Base-by-base conservation (phyloP, 2,329 filamentous ascomycete species). In the Aspergillus fijiensis region DNA sequence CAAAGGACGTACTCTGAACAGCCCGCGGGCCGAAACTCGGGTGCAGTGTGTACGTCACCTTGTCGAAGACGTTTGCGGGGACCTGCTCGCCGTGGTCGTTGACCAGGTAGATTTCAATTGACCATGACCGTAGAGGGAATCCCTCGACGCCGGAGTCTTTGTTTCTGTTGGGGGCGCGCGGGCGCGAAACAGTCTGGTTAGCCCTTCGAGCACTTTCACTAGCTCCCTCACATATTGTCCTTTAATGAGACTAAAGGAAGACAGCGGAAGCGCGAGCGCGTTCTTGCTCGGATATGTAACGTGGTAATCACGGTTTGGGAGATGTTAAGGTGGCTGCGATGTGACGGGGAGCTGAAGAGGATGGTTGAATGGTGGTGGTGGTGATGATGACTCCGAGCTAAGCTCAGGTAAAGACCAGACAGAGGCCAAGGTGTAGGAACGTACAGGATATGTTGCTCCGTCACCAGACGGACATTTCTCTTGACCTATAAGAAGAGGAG, bases 61-160 rank as follows among this genome's bases (percentile, higher is more conserved):
- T 96, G 74, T 92, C 91, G 80, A 97, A 98, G 77, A 92, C 86
- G 67, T 81, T 91, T 57, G 94, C 92, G 7, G 90, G 85, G 55
- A 92, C 84, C 77, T 96, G 88, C 68, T 95, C 90, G 68, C 92
- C 93, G 64, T 91, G 87, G 69, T 96, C 90, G 66, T 96, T 92
- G 58, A 97, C 77, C 55, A 98, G 77, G 78, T 86, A 91, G 68
- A 99, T 82, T 77, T 90, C 88, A 74, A 98, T 90, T 67, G 86
- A 92, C 95, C 95, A 99, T 78, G 87, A 83, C 75, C 95, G 89
- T 86, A 97, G 93, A 11, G 95, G 95, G 72, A 93, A 96, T 3
- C 92, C 92, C 69, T 93, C 90, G 65, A 92, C 85, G 45, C 89
- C 89, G 14, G 91, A 89, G 21, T 90, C 87, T 74, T 93, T 92